Percentiles rank a stretch among this genome's conserved stretches.
These are phyloP conservation scores for Maudiozyma saulgeensis DNA, from an alignment of 805 yeast species.

Conservation along the genomic window DNA sequence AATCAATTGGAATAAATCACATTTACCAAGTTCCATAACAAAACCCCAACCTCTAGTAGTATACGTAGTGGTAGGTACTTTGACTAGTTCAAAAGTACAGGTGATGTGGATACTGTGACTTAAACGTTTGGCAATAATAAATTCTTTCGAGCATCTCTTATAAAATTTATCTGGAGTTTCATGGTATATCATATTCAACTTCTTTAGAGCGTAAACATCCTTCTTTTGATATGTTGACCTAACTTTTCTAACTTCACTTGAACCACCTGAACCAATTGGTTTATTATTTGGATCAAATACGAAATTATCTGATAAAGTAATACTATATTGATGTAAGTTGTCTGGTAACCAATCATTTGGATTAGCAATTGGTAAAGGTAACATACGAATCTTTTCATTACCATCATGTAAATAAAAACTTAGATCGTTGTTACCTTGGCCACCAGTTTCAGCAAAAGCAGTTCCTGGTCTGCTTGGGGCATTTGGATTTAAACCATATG, in stretches of 20 bases:
- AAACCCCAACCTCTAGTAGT: conserved; percentile 71
- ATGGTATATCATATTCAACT: conserved; percentile 47
- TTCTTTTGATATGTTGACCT: conserved; percentile 30
- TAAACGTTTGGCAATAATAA: conserved; percentile 45
- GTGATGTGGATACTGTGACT: conserved; percentile 53
- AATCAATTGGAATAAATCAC: conserved; percentile 52
- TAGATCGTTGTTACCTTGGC: conserved; percentile 13
- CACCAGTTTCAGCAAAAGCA: conserved; percentile 5
- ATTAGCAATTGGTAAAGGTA: conserved; percentile 53
- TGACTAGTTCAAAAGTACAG: conserved; percentile 43
- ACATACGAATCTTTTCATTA: conserved; percentile 34
- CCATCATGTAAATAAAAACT: conserved; percentile 31
- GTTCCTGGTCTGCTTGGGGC: conserved; percentile 11
- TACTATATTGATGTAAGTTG: conserved; percentile 39
- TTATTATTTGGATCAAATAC: conserved; percentile 37
- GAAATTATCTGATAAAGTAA: conserved; percentile 47
- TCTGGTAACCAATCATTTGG: conserved; percentile 56
- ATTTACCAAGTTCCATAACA: conserved; percentile 55
- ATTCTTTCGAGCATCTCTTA: conserved; percentile 55
- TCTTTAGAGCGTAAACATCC: conserved; percentile 56
- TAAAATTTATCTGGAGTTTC: conserved; percentile 63
- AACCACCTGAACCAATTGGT: conserved; percentile 65
- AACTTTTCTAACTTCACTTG: conserved; percentile 52
- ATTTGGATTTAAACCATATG: conserved; percentile 40
- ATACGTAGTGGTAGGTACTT: conserved; percentile 46